phyloP scores from a whole-genome alignment of 78 protist species.

The Dictyostelium intermedium region DNA sequence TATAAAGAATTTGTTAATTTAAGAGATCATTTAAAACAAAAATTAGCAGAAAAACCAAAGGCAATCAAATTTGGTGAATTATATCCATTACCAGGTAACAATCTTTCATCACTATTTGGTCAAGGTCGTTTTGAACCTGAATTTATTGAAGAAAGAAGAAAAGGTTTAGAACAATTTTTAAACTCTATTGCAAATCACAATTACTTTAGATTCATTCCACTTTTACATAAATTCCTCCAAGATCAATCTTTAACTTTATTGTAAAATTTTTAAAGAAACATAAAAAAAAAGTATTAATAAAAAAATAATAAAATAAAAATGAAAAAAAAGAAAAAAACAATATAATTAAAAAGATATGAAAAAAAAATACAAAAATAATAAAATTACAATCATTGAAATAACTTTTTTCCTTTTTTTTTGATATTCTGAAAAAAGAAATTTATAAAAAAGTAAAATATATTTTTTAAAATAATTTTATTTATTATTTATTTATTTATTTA shows the following conservation, averaged over 20 bases:
- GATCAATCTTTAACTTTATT: slow-evolving; percentile 21
- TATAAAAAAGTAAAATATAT: too few species aligned
- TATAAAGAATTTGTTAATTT: slow-evolving; percentile 80
- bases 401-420: too few species aligned
- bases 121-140: slow-evolving; percentile 82
- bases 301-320: not conserved
- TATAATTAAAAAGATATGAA: not conserved
- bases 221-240: slow-evolving; percentile 73
- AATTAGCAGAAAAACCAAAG: slow-evolving; percentile 76
- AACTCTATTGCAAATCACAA: slow-evolving; percentile 77
- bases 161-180: slow-evolving; percentile 77
- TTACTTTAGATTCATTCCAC: slow-evolving; percentile 64
- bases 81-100: slow-evolving; percentile 75
- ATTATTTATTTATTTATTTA: not conserved
- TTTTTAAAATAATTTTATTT: too few species aligned
- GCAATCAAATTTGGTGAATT: slow-evolving; percentile 80
- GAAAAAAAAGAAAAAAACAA: not conserved
- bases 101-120: slow-evolving; percentile 76
- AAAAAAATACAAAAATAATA: too few species aligned
- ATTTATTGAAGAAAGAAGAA: slow-evolving; percentile 80
- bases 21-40: slow-evolving; percentile 79
- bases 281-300: not conserved
- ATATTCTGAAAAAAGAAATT: too few species aligned
- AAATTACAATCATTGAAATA: too few species aligned
- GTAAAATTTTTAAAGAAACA: too few species aligned